Percentiles rank a stretch among this genome's conserved stretches.
phyloP scores from a whole-genome alignment of 805 yeast species.

The Candida anglica region DNA sequence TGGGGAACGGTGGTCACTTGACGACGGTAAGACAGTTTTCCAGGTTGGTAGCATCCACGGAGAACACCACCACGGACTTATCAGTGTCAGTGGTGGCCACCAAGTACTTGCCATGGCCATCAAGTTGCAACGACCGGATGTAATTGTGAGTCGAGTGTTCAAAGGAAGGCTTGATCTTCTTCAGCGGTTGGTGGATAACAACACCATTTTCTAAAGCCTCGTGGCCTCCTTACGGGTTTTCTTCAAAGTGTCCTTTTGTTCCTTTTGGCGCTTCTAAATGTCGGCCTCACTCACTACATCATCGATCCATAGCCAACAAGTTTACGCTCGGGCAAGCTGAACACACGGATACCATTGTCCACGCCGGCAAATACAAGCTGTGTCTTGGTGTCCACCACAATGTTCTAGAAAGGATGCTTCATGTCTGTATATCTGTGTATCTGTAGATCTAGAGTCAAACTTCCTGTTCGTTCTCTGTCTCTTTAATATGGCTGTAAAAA shows the following conservation, averaged over 20 bases:
- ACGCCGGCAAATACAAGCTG: constrained; percentile 50
- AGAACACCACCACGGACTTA: constrained; percentile 69
- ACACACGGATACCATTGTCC: constrained; percentile 57
- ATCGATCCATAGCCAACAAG: constrained; percentile 62
- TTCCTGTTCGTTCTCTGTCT: too few species aligned
- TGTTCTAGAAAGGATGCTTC: constrained; percentile 71
- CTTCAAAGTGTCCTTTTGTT: constrained; percentile 28
- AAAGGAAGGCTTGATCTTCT: constrained; percentile 12
- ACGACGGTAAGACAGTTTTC: constrained; percentile 45
- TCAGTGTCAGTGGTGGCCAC: constrained; percentile 78
- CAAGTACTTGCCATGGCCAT: constrained; percentile 51
- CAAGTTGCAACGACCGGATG: constrained; percentile 58
- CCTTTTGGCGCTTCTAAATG: constrained; percentile 46
- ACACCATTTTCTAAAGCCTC: constrained; percentile 9
- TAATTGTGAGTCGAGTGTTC: constrained; percentile 60
- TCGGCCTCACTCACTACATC: constrained; percentile 44
- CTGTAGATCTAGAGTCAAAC: too few species aligned
- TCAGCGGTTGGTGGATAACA: too few species aligned
- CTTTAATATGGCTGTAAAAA: too few species aligned
- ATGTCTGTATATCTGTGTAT: too few species aligned
- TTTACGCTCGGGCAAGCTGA: too few species aligned
- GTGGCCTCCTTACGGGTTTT: constrained; percentile 10
- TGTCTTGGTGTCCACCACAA: constrained; percentile 43
- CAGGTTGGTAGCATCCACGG: constrained; percentile 29
- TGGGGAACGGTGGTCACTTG: constrained; percentile 78